Conservation (phyloP, 1,284 basidiomycete genomes). For the Cutaneotrichosporon sp. region DNA sequence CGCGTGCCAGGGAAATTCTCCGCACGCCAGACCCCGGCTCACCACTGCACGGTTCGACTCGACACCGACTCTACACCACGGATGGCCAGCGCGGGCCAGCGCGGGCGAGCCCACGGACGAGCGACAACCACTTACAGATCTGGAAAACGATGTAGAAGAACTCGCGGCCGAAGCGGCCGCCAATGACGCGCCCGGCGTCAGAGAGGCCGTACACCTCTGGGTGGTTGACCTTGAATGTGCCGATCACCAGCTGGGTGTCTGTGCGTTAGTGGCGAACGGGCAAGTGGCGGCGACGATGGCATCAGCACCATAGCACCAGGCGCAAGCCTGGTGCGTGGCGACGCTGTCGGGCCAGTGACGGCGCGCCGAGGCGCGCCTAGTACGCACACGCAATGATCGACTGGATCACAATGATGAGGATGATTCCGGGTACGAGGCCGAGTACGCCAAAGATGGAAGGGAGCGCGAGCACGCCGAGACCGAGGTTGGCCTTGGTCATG, state of each 20-base stretch:
- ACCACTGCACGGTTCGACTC: no score
- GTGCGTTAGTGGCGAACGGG: neutral
- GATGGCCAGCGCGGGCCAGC: no score
- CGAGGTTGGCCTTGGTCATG: conserved; percentile 35
- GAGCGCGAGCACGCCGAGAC: conserved; percentile 36
- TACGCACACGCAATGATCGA: conserved; percentile 33
- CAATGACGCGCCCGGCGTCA: conserved; percentile 29
- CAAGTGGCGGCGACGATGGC: no score
- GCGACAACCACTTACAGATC: conserved; percentile 6
- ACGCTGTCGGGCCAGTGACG: no score
- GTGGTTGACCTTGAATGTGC: conserved; percentile 27
- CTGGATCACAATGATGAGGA: conserved; percentile 30
- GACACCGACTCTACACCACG: no score
- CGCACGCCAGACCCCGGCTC: no score
- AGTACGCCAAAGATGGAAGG: conserved; percentile 31
- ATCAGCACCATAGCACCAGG: no score
- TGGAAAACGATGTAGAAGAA: conserved; percentile 12
- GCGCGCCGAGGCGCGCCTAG: no score
- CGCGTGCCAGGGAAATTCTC: no score
- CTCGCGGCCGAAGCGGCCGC: conserved; percentile 18
- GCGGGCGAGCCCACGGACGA: neutral
- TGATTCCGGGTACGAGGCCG: conserved; percentile 34
- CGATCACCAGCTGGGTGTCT: conserved; percentile 17
- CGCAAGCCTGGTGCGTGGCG: no score
- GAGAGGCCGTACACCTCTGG: conserved; percentile 23